Evolutionary conservation across 78 protist genomes (phyloP), one percentile per base, ranked within the genome.

Genomic region (Dictyostelium intermedium): DNA sequence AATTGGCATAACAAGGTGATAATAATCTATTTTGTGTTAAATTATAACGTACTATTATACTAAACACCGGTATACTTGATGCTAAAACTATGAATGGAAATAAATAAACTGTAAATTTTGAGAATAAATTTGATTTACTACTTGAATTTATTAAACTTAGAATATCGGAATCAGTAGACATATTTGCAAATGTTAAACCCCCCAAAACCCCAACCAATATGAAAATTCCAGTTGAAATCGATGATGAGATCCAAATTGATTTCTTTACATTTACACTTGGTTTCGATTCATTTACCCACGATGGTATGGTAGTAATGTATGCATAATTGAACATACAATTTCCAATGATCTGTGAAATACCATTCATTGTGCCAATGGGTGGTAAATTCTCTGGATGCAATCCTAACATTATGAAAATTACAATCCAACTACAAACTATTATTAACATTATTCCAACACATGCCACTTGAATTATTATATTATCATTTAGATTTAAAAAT

Each of bases 261-360:
- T 43, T 76, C 4, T 79, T 76, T 30, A 87, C 70, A 76, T 87
- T 79, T 0, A 78, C 93, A 25, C 37, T 41, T 78, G 93, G 76
- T 66, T 87, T 87, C 32, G 91, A 25, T 84, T 93, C 96, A 74
- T 93, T 93, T 32, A 84, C 89, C 96, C 96, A 93, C 18, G 86
- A 73, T 45, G 96, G 96, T 34, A 93, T 23, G 6, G 96, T 82
- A 0, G 93, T 82, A 35, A 93, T 53, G 43, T 56, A 93, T 16
- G 96, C 96, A 89, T 83, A 93, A 39, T 93, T 86, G 41, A 93
- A 93, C 41, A 93, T 87, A 47, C 81, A 43, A 79, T 84, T 85
- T 13, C 96, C 96, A 13, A 93, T 20, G 10, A 93, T 70, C 18
- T 69, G 89, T 1, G 89, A 86, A 0, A 87, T 78, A 63, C 93